These are phyloP conservation scores for Epichloe baconii DNA, from an alignment of 2,329 filamentous ascomycete genomes.

Conservation along the genomic window DNA sequence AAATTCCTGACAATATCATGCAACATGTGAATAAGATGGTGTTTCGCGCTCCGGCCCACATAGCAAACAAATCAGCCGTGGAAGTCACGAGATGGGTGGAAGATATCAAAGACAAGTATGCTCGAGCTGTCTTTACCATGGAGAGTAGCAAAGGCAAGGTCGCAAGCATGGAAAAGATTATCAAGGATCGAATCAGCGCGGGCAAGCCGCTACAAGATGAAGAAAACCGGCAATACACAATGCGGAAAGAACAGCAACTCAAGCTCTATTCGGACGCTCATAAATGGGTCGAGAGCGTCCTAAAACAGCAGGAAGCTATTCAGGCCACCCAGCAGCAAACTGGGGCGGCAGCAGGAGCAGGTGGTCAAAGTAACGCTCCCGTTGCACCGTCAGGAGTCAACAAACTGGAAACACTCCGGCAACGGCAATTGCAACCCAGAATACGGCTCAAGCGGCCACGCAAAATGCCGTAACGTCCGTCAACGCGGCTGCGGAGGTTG, in stretches of 20 bases:
- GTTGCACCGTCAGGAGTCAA: slow-evolving; percentile 13
- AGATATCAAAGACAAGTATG: slow-evolving; percentile 34
- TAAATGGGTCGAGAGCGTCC: slow-evolving; percentile 33
- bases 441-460: slow-evolving; percentile 15
- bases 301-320: slow-evolving; percentile 29
- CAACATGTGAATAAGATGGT: slow-evolving; percentile 34
- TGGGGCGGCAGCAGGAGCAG: neutral
- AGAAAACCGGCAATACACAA: slow-evolving; percentile 31
- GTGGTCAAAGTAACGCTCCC: slow-evolving; percentile 11
- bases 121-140: slow-evolving; percentile 35
- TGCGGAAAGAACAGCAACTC: slow-evolving; percentile 29
- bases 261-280: slow-evolving; percentile 34
- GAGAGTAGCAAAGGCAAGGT: slow-evolving; percentile 31
- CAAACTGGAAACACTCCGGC: slow-evolving; percentile 12
- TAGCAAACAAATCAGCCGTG: slow-evolving; percentile 27
- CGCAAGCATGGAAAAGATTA: slow-evolving; percentile 26
- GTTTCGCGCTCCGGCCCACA: slow-evolving; percentile 29
- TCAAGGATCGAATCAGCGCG: slow-evolving; percentile 29
- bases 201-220: slow-evolving; percentile 33
- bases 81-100: slow-evolving; percentile 36
- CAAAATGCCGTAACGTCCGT: slow-evolving; percentile 25
- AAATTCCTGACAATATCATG: slow-evolving; percentile 30
- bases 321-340: slow-evolving; percentile 13
- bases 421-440: slow-evolving; percentile 11
- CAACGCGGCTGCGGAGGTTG: slow-evolving; percentile 31